Evolutionary conservation across 2,329 filamentous ascomycete genomes (phyloP).

Genomic region (Fusarium clavum): DNA sequence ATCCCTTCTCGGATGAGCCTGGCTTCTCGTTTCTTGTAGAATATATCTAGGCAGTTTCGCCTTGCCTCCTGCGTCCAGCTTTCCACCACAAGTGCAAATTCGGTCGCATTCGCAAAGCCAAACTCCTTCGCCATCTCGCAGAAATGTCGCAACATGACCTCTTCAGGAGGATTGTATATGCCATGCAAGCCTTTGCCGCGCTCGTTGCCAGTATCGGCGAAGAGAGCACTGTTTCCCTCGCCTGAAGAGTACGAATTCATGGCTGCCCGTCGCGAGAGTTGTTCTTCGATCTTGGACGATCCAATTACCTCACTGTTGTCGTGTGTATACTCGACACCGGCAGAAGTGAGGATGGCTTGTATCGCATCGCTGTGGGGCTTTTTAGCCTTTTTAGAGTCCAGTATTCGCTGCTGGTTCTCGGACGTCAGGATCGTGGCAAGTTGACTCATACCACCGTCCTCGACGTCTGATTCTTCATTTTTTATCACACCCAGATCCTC

Average conservation of each 20-base stretch:
- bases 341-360: slow-evolving; percentile 87
- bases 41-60: slow-evolving; percentile 80
- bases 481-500: slow-evolving; percentile 58
- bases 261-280: slow-evolving; percentile 81
- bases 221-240: slow-evolving; percentile 67
- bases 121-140: slow-evolving; percentile 87
- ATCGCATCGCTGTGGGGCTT: slow-evolving; percentile 76
- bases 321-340: slow-evolving; percentile 94
- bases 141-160: slow-evolving; percentile 84
- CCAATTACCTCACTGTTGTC: slow-evolving; percentile 97
- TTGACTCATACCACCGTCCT: slow-evolving; percentile 77
- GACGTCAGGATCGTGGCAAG: slow-evolving; percentile 67
- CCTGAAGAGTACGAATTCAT: slow-evolving; percentile 61
- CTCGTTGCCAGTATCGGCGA: slow-evolving; percentile 62
- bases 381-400: slow-evolving; percentile 51
- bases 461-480: slow-evolving; percentile 63
- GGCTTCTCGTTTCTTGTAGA: slow-evolving; percentile 77
- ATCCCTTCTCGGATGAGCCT: slow-evolving; percentile 53
- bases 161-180: slow-evolving; percentile 77
- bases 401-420: slow-evolving; percentile 58
- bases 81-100: slow-evolving; percentile 92
- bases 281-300: slow-evolving; percentile 89
- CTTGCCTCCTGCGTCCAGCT: slow-evolving; percentile 88
- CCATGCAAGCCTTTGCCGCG: slow-evolving; percentile 49
- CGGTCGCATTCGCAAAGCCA: slow-evolving; percentile 79